These are phyloP conservation scores for Pseudogymnoascus sp. DNA, from an alignment of 2,329 filamentous ascomycete genomes.

Conservation along the genomic window DNA sequence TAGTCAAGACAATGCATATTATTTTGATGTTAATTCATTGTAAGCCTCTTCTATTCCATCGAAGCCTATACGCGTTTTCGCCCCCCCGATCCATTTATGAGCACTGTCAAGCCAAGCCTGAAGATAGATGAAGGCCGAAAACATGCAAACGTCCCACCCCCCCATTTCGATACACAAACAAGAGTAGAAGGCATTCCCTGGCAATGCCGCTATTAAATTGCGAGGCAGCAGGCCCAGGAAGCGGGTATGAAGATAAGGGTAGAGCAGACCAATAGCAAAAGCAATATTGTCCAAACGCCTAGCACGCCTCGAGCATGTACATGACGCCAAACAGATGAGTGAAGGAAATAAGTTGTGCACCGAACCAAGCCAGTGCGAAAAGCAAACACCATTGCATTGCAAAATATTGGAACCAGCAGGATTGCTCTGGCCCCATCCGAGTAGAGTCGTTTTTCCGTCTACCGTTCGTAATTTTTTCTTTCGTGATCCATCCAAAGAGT, in stretches of 20 bases:
- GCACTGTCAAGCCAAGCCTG: slow-evolving; percentile 4
- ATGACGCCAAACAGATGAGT: slow-evolving; percentile 7
- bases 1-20: background rate
- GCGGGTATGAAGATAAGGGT: slow-evolving; percentile 8
- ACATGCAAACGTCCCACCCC: slow-evolving; percentile 7
- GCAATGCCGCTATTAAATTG: slow-evolving; percentile 7
- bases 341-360: background rate
- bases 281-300: slow-evolving; percentile 7
- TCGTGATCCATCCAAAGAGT: slow-evolving; percentile 9
- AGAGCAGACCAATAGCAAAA: slow-evolving; percentile 8
- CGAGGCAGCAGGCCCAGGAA: slow-evolving; percentile 5
- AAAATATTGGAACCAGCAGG: slow-evolving; percentile 3
- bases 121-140: slow-evolving; percentile 7
- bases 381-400: slow-evolving; percentile 8
- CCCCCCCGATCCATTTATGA: slow-evolving; percentile 6
- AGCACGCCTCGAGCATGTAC: slow-evolving; percentile 7
- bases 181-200: slow-evolving; percentile 6
- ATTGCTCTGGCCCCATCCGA: background rate
- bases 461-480: slow-evolving; percentile 8
- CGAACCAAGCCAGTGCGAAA: background rate
- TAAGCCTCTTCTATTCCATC: slow-evolving; percentile 8
- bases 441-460: slow-evolving; percentile 8
- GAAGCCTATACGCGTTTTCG: slow-evolving; percentile 6
- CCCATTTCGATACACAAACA: slow-evolving; percentile 7
- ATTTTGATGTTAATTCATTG: slow-evolving; percentile 7